phyloP scores from a whole-genome alignment of 192 early-diverging fungal species.

The Podila epigama region DNA sequence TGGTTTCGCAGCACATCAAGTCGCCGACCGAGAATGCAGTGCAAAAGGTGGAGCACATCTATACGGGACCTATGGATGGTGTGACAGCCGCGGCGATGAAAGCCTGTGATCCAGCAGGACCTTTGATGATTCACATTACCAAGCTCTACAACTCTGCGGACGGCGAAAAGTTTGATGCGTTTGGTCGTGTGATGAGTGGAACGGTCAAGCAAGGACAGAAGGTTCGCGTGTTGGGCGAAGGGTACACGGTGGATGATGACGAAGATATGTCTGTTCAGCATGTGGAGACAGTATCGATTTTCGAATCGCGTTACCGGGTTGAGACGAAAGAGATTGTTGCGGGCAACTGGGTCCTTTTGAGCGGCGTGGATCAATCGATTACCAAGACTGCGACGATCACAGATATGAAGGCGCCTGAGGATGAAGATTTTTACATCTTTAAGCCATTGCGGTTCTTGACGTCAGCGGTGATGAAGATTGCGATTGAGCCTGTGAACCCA shows the following conservation, averaged over 20 bases:
- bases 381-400: constrained; percentile 96
- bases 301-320: constrained; percentile 86
- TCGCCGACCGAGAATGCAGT: constrained; percentile 83
- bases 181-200: constrained; percentile 96
- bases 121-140: constrained; percentile 90
- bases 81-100: constrained; percentile 74
- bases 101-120: constrained; percentile 85
- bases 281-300: constrained; percentile 77
- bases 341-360: constrained; percentile 90
- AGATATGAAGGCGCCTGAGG: constrained; percentile 48
- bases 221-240: constrained; percentile 93
- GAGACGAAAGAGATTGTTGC: constrained; percentile 81
- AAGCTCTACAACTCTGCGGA: constrained; percentile 92
- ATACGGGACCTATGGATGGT: constrained; percentile 68
- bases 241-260: constrained; percentile 91
- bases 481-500: constrained; percentile 97
- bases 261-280: constrained; percentile 93
- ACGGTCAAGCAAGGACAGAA: constrained; percentile 76
- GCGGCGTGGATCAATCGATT: constrained; percentile 93
- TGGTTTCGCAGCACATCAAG: constrained; percentile 79
- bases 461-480: constrained; percentile 89
- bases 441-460: constrained; percentile 84
- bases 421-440: constrained; percentile 83
- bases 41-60: constrained; percentile 65
- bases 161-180: constrained; percentile 85